Base-by-base conservation (phyloP, 306 rosid species). In the Bauhinia variegata region DNA sequence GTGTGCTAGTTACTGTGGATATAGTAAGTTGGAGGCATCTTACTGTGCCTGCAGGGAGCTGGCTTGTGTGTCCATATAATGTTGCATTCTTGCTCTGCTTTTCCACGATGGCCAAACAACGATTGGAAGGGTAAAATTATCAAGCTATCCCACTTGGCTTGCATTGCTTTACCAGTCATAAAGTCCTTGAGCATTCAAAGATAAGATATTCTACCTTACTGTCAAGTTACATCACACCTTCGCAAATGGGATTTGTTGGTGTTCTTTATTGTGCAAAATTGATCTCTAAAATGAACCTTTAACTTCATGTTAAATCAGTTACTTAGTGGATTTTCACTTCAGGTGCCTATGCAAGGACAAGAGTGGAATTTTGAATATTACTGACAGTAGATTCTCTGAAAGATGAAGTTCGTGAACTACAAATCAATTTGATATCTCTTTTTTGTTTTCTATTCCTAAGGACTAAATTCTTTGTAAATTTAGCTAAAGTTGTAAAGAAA, bases 201-300 rank as follows among this genome's bases (percentile, higher is more conserved):
- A 75, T 79, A 75, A 75, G 78, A 78, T 87, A 78, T 71, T 82
- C 82, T 74, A 56, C 51, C 41, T 43, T 7, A 7, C 5, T 60
- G 80, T 70, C 78, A 10, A n/a, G 75, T 70, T 68, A 50, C 71
- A 55, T 75, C 83, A 19, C 70, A 57, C 68, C 16, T 5, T 32
- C 51, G 68, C 73, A 60, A 70, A 54, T 78, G 56, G 74, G 48
- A 41, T 49, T 56, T 53, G 53, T n/a, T n/a, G n/a, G n/a, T n/a
- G n/a, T n/a, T n/a, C 37, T 18, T 60, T 31, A 17, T 16, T n/a
- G 2, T 63, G 6, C 7, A 36, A 36, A 36, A 51, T 38, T 38
- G 9, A 6, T 14, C 51, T 23, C 8, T 11, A 13, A 7, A 18
- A 17, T 7, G 3, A 50, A 8, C 8, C 36, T 17, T 17, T 18